Base-by-base conservation (phyloP, 192 early-diverging fungal species). In the Thamnidium elegans region DNA sequence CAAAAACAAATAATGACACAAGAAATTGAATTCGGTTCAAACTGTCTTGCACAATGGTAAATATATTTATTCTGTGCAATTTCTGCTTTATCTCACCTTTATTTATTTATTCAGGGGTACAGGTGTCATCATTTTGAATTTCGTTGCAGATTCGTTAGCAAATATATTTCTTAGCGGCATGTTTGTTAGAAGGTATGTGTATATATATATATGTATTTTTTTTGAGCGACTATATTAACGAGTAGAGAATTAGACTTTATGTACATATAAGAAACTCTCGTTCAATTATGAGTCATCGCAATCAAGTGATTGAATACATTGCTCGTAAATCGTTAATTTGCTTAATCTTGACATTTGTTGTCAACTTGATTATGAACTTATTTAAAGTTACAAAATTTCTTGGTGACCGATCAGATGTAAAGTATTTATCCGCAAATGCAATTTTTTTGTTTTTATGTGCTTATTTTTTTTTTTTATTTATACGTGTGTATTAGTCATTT, bases 131-230 rank as follows among this genome's bases (percentile, higher is more conserved):
- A 67, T 70, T 52, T 48, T 75, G 15, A 70, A 70, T 58, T 70
- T 75, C 39, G 54, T 75, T 34, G 73, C 56, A 19, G 73, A 75
- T 44, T 34, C 46, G 20, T 32, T 75, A 8, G 62, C 68, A 0
- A 75, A 65, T 13, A 43, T 75, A 19, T 75, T 75, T 45, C 61
- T 75, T 15, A 70, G 73, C 21, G 73, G 73, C 3, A 65, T 69
- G 47, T 75, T 75, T 61, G 68, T 75, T 9, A 26, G 60, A 50
- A 60, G 61, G 70, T 72, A 62, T 58, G 4, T 46, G 9, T 14
- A 17, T 21, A 2, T 58, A 9, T 46, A 15, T 14, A 17, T 21
- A 2, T 44, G 3, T 8, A 6, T 45, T 26, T 26, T 30, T 30
- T 14, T 23, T 9, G 14, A 26, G 2, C 23, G 47, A 13, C 0